Evolutionary conservation across 2,329 filamentous ascomycete genomes (phyloP).

Genomic region (Pseudocercospora fuligena): DNA sequence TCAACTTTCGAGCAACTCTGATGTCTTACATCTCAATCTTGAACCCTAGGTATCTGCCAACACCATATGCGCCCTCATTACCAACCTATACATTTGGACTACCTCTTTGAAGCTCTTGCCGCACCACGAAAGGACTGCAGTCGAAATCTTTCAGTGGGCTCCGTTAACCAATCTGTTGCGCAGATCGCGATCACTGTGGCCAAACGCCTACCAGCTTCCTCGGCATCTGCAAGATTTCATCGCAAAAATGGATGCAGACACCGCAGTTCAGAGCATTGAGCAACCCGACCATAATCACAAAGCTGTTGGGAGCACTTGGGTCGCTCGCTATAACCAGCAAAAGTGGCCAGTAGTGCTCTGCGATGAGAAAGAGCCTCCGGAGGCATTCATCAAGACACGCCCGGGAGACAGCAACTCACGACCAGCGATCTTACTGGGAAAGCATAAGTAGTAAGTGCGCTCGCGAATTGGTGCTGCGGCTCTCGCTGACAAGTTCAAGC

Average conservation of each 20-base stretch:
- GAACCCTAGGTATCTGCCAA: not conserved
- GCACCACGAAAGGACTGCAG: too few species aligned
- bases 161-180: too few species aligned
- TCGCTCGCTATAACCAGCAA: conserved; percentile 18
- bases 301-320: conserved; percentile 23
- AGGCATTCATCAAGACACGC: conserved; percentile 17
- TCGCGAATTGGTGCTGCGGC: not conserved
- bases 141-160: too few species aligned
- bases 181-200: not conserved
- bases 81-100: too few species aligned
- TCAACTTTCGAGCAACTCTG: not conserved
- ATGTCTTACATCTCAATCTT: not conserved
- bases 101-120: too few species aligned
- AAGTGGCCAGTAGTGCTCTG: conserved; percentile 34
- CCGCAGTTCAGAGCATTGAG: not conserved
- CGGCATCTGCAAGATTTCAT: not conserved
- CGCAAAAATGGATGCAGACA: not conserved
- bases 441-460: conserved; percentile 30
- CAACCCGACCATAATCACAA: not conserved
- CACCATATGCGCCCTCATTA: not conserved
- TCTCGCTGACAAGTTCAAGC: conserved; percentile 16
- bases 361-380: conserved; percentile 19
- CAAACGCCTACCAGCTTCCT: not conserved
- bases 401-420: conserved; percentile 9
- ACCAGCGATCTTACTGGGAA: conserved; percentile 32